Base-by-base conservation (phyloP, 1,139 yeast species). In the Debaryomyces coudertii region DNA sequence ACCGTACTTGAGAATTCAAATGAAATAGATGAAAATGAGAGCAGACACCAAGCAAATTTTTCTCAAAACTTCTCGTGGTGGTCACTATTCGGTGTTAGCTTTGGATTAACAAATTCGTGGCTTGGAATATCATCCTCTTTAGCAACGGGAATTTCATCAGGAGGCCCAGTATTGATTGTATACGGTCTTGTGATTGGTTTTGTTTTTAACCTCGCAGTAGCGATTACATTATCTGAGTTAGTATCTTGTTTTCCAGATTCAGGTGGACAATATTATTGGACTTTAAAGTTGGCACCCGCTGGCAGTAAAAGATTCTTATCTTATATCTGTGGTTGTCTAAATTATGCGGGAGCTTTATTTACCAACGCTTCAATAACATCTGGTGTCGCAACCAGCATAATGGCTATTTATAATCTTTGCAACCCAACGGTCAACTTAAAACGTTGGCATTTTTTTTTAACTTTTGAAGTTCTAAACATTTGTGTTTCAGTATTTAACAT, bases 391-490 rank as follows among this genome's bases (percentile, higher is more conserved):
- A 44, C 40, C 11, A 37, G 46, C 11, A 31, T 48, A 14, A 37
- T 46, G 15, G 43, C 41, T 11, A 27, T 33, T 20, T 43, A 43
- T 31, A 30, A 22, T 14, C 24, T 41, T 15, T 30, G 42, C 25
- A 33, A 44, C 20, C 44, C 47, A n/a, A 25, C 9, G 18, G 16
- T 20, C 23, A 9, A 12, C 11, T 22, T 36, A 58, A 71, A 54
- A 56, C 76, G 73, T 44, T 83, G 87, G 87, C 83, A 82, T 53
- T 76, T 81, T 30, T 82, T 82, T 54, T 74, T 82, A 33, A 71
- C 78, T 46, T 82, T 75, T 57, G 80, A 62, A 45, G 39, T 66
- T 11, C 58, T 66, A 44, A 70, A 69, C 48, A 50, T 69, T 23
- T 65, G 79, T 43, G 55, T 83, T 44, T 69, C 75, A 48, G 45